Evolutionary conservation across 1,284 basidiomycete species (phyloP), one percentile per base, ranked within the genome.

Genomic region (Papiliotrema nemorosa): DNA sequence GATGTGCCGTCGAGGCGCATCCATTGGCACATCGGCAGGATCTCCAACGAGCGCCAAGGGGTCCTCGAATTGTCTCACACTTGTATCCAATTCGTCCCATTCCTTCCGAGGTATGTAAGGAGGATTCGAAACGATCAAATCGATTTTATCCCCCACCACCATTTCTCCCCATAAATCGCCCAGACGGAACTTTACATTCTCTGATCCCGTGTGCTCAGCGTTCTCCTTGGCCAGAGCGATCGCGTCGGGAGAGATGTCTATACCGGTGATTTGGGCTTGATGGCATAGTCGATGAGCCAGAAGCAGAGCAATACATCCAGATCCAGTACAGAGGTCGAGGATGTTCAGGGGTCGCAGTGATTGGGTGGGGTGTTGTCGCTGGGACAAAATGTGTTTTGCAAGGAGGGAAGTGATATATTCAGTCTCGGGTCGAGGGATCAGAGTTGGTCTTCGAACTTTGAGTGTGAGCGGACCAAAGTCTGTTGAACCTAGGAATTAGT

Each of bases 371-470:
- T 21, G 16, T 2, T 25, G 24, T 26, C 13, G 20, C 14, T 20
- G n/a, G 22, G 41, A 53, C 18, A 33, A 20, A 25, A 67, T 52
- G 7, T 24, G 37, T 5, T 54, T 64, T 44, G 50, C 62, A 44
- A 61, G 53, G 18, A 38, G 62, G 48, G 87, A 86, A 87, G 67
- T 59, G 35, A 72, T 54, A 40, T 90, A 75, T 61, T 94, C 91
- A 1, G 92, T 97, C 72, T 97, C 91, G 37, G 90, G 87, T 6
- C 91, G 85, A 3, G 92, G 91, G 40, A 96, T 96, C 53, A 96
- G 82, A 5, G 85, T 83, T 0, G 92, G 92, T 2, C 85, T 76
- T 22, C 86, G 82, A 4, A 80, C 78, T 47, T 82, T 75, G 57
- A 94, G 79, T 54, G 81, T 79, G 42, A 94, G 80, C 2, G 85